Evolutionary conservation across 805 yeast species (phyloP).

Genomic region (Schwanniomyces polymorphus): DNA sequence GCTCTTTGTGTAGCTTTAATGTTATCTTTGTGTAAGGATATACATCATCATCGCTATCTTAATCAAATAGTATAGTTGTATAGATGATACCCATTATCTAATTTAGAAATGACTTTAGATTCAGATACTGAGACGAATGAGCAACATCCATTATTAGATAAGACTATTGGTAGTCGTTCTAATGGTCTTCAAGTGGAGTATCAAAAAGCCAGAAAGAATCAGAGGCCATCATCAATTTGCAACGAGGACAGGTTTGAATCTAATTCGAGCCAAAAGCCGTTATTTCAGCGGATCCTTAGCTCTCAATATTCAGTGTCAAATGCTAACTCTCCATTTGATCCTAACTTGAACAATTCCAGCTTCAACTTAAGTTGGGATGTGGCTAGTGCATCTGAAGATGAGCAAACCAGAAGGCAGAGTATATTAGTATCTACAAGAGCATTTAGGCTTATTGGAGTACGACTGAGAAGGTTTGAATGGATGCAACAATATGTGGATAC

Average conservation of each 20-base stretch:
- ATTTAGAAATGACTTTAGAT: neutral
- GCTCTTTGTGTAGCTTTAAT: too few species aligned
- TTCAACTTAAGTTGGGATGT: conserved; percentile 7
- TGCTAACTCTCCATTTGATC: conserved; percentile 19
- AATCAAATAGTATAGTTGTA: neutral
- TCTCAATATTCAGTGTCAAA: conserved; percentile 30
- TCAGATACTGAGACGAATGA: neutral
- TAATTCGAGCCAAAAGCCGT: conserved; percentile 12
- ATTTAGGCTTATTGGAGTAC: conserved; percentile 33
- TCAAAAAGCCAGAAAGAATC: neutral
- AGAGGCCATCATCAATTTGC: neutral
- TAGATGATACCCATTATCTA: neutral
- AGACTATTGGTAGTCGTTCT: neutral
- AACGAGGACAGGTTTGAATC: neutral
- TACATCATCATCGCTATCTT: neutral
- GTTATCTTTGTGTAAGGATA: neutral
- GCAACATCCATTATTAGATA: neutral
- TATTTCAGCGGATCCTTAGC: conserved; percentile 27
- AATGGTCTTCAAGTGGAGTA: neutral
- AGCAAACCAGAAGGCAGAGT: conserved; percentile 21
- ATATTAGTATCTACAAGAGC: conserved; percentile 26
- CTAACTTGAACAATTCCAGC: conserved; percentile 4
- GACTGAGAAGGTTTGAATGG: conserved; percentile 31
- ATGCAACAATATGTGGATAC: conserved; percentile 16
- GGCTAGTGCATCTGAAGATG: conserved; percentile 17